Evolutionary conservation across 2,329 filamentous ascomycete species (phyloP).

Genomic region (Nemania serpens): DNA sequence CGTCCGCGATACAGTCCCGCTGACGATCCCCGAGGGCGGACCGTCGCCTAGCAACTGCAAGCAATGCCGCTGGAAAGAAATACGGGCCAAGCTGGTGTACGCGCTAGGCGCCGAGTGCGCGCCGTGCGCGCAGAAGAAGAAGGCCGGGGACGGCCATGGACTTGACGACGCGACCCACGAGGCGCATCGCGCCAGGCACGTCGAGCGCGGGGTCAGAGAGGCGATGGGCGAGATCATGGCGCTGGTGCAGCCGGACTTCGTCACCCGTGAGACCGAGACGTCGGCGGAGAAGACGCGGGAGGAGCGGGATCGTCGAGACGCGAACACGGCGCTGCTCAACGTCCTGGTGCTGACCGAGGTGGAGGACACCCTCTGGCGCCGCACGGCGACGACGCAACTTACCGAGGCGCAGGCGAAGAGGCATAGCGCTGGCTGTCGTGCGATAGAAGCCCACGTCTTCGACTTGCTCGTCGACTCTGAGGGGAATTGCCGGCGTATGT

Average conservation of each 20-base stretch:
- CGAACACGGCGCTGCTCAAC: slow-evolving; percentile 31
- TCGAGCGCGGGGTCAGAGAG: slow-evolving; percentile 21
- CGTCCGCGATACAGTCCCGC: slow-evolving; percentile 32
- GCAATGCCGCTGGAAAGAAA: slow-evolving; percentile 34
- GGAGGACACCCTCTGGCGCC: slow-evolving; percentile 33
- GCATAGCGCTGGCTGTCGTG: slow-evolving; percentile 22
- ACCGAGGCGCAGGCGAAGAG: slow-evolving; percentile 23
- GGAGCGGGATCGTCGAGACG: slow-evolving; percentile 30
- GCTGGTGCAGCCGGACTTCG: slow-evolving; percentile 33
- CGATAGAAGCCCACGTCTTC: slow-evolving; percentile 26
- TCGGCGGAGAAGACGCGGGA: slow-evolving; percentile 22
- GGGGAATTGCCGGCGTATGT: slow-evolving; percentile 28
- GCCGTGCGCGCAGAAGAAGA: slow-evolving; percentile 24
- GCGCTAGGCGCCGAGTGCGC: slow-evolving; percentile 30
- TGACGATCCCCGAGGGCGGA: slow-evolving; percentile 34
- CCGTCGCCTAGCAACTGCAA: slow-evolving; percentile 29
- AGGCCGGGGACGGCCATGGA: no score
- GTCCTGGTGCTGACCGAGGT: slow-evolving; percentile 33
- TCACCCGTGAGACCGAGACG: slow-evolving; percentile 28
- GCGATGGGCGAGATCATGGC: slow-evolving; percentile 23
- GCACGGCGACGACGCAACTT: slow-evolving; percentile 22
- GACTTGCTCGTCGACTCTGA: slow-evolving; percentile 7
- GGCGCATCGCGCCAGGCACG: slow-evolving; percentile 29
- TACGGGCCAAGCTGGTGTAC: slow-evolving; percentile 25
- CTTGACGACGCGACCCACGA: slow-evolving; percentile 20